phyloP scores from a whole-genome alignment of 345 rosid genomes.

The Salix viminalis region DNA sequence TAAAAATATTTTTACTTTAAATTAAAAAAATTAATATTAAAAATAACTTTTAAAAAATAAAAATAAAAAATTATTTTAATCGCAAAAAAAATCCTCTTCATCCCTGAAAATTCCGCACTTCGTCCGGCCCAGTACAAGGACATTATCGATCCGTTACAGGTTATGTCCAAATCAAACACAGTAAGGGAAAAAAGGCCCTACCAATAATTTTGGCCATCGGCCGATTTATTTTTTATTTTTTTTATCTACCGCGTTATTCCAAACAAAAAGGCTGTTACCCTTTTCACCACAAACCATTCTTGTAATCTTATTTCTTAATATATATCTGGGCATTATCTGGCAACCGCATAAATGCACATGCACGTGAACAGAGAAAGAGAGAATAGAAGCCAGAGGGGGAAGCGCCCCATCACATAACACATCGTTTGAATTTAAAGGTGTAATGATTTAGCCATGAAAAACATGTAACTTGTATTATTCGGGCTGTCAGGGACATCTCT shows the following conservation, averaged over 20 bases:
- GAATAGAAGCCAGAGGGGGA: conserved; percentile 11
- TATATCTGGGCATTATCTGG: neutral
- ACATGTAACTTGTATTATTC: neutral
- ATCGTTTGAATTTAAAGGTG: conserved; percentile 27
- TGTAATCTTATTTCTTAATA: no score
- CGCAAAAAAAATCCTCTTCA: no score
- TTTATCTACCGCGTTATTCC: neutral
- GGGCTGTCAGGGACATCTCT: neutral
- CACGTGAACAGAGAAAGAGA: neutral
- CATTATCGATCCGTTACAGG: neutral
- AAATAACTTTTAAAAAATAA: no score
- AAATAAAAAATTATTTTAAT: no score
- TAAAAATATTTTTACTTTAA: no score
- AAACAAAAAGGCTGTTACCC: neutral
- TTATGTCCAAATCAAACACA: neutral
- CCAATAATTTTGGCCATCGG: neutral
- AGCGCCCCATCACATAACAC: neutral
- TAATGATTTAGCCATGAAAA: conserved; percentile 23
- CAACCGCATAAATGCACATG: neutral
- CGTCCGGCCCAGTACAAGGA: neutral
- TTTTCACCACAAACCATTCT: neutral
- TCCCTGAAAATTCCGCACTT: neutral
- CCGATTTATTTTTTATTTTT: neutral
- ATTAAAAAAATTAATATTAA: no score
- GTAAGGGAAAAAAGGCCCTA: neutral